Evolutionary conservation across 192 early-diverging fungal species (phyloP).

Genomic region (Dispira parvispora): DNA sequence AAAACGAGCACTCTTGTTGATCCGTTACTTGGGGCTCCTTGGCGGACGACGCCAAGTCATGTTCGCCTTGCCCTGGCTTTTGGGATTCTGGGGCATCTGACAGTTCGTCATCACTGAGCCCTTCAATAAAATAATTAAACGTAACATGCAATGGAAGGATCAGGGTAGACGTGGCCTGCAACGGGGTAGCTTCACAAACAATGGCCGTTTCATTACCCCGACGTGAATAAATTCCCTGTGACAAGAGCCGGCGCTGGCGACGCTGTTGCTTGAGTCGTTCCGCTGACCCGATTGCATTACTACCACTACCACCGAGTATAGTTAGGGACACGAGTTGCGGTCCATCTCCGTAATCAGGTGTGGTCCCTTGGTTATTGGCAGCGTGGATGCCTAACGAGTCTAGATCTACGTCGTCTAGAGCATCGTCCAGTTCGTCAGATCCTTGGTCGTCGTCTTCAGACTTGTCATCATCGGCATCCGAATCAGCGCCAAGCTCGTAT

Average conservation of each 20-base stretch:
- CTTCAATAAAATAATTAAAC: slow-evolving; percentile 15
- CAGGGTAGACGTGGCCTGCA: slow-evolving; percentile 11
- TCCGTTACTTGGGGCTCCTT: background rate
- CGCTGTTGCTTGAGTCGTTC: background rate
- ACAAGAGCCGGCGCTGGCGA: background rate
- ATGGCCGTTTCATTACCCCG: slow-evolving; percentile 25
- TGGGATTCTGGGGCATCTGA: background rate
- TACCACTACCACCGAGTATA: background rate
- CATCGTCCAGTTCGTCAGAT: background rate
- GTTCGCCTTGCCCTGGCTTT: slow-evolving; percentile 18
- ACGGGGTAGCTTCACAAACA: slow-evolving; percentile 19
- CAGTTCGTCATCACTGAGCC: background rate
- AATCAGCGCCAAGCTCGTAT: slow-evolving; percentile 45
- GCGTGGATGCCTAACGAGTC: slow-evolving; percentile 3
- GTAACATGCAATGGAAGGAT: slow-evolving; percentile 21
- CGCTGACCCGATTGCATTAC: background rate
- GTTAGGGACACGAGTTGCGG: background rate
- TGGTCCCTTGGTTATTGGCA: too few relatives aligned
- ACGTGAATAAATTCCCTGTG: slow-evolving; percentile 18
- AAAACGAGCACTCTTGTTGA: slow-evolving; percentile 20
- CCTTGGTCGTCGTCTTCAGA: slow-evolving; percentile 15
- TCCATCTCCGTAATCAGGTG: background rate
- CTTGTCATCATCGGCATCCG: slow-evolving; percentile 22
- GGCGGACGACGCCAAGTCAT: slow-evolving; percentile 1
- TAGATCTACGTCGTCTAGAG: background rate